These are phyloP conservation scores for Aphanoascus verrucosus DNA, from an alignment of 2,329 filamentous ascomycete species.

Conservation along the genomic window DNA sequence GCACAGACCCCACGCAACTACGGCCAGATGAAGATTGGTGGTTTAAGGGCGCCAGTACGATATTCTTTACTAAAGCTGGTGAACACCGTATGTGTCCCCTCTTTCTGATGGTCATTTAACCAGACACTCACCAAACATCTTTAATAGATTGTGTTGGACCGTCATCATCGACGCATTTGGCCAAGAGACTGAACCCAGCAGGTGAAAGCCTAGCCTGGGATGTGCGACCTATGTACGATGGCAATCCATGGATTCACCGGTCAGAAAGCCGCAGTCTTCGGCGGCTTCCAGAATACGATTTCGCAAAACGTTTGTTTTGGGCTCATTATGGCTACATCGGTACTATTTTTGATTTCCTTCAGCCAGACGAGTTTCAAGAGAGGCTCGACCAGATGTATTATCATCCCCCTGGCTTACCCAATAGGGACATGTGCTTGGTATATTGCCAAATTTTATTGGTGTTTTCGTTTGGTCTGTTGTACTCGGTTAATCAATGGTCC, in stretches of 20 bases:
- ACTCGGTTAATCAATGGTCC: conserved; percentile 48
- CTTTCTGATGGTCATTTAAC: neutral
- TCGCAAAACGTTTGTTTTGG: conserved; percentile 42
- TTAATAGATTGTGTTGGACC: neutral
- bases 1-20: neutral
- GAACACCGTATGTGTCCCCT: neutral
- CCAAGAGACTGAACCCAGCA: neutral
- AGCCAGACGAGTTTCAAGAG: conserved; percentile 39
- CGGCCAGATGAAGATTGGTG: conserved; percentile 1
- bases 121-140: too few relatives aligned
- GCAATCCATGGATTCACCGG: neutral
- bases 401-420: conserved; percentile 33
- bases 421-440: conserved; percentile 40
- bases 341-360: conserved; percentile 46
- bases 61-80: neutral
- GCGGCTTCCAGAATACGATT: conserved; percentile 40
- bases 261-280: neutral
- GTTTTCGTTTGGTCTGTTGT: conserved; percentile 47
- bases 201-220: neutral
- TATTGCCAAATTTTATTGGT: conserved; percentile 45
- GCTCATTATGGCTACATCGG: conserved; percentile 48
- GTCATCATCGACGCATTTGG: conserved; percentile 1
- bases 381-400: conserved; percentile 38
- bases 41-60: conserved; percentile 1
- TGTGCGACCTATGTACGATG: conserved; percentile 5